Conservation (phyloP, 2,329 filamentous ascomycete genomes). For the Talaromyces sp. region DNA sequence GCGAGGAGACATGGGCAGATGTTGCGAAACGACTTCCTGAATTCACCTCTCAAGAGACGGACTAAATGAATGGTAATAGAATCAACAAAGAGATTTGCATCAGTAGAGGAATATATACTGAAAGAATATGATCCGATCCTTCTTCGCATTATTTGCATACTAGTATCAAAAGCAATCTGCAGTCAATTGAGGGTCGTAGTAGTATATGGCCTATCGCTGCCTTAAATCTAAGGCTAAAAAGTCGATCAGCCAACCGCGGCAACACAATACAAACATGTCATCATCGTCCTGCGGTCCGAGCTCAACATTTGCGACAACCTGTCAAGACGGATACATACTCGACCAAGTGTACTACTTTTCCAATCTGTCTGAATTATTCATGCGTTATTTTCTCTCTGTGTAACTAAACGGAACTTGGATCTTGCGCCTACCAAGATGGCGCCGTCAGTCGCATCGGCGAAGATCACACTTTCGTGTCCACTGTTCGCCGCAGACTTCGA, state of each 20-base stretch:
- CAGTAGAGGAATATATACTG: not conserved
- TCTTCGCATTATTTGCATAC: not conserved
- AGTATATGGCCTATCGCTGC: not conserved
- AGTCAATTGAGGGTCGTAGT: not conserved
- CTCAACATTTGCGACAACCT: not conserved
- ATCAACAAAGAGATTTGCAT: not conserved
- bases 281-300: not conserved
- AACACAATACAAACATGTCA: constrained; percentile 6
- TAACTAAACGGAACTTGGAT: not conserved
- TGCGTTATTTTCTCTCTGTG: not conserved
- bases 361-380: not conserved
- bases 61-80: constrained; percentile 29
- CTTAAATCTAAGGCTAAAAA: not conserved
- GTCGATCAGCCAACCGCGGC: not conserved
- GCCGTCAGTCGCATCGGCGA: constrained; percentile 46
- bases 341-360: not conserved
- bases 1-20: constrained; percentile 63
- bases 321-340: not conserved
- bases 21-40: constrained; percentile 72
- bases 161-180: not conserved
- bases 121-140: not conserved
- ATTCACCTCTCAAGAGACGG: constrained; percentile 69
- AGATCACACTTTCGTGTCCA: constrained; percentile 70
- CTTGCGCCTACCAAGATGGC: constrained; percentile 28
- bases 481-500: constrained; percentile 87